phyloP scores from a whole-genome alignment of 1,284 basidiomycete species.

The Puccinia hordei region DNA sequence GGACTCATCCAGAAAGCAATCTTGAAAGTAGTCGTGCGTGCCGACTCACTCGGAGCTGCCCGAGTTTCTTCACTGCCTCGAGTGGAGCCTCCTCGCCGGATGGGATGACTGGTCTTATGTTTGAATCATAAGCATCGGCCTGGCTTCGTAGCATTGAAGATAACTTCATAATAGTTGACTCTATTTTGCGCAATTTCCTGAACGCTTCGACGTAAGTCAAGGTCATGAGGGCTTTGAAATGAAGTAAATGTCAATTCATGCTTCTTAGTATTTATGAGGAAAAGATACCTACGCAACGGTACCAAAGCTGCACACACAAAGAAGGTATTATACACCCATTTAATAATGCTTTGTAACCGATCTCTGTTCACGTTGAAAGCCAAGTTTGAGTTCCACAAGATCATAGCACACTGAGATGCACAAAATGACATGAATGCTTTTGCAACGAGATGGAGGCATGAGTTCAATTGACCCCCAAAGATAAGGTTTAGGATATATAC shows the following conservation, averaged over 20 bases:
- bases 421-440: conserved; percentile 6
- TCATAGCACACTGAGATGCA: conserved; percentile 8
- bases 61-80: not conserved
- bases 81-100: not conserved
- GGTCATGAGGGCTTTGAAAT: not conserved
- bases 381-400: conserved; percentile 10
- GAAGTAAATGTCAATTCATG: not conserved
- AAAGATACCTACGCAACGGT: conserved; percentile 14
- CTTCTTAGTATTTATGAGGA: not conserved
- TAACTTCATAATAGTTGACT: not conserved
- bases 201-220: not conserved
- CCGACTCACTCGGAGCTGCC: not conserved
- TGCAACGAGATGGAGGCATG: not conserved
- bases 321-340: conserved; percentile 6
- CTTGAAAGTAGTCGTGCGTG: not conserved
- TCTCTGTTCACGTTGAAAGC: conserved; percentile 8
- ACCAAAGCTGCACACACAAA: not conserved
- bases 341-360: not conserved
- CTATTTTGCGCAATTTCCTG: conserved; percentile 4
- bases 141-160: not conserved
- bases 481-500: not conserved
- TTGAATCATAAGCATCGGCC: not conserved
- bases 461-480: not conserved
- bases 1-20: not conserved
- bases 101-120: not conserved